phyloP scores from a whole-genome alignment of 352 stramenopile genomes.

The Elongisporangium anandrum region DNA sequence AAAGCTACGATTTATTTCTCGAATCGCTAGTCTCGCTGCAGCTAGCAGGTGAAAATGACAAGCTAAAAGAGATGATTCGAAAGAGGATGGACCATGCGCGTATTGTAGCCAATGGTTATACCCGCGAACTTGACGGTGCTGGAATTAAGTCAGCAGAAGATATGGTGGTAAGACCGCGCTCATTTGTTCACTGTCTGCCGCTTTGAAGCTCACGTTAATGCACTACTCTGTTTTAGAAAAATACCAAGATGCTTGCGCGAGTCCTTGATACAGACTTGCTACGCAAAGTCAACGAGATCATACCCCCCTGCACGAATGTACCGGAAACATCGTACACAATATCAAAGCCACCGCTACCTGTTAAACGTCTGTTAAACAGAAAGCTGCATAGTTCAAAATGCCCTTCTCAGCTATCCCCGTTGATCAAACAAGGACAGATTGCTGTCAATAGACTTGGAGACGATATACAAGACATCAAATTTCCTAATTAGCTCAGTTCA shows the following conservation, averaged over 20 bases:
- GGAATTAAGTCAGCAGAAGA: slow-evolving; percentile 17
- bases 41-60: slow-evolving; percentile 9
- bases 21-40: slow-evolving; percentile 18
- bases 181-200: too few relatives aligned
- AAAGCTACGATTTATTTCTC: slow-evolving; percentile 22
- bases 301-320: neutral
- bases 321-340: neutral
- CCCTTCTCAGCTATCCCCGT: slow-evolving; percentile 16
- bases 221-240: neutral
- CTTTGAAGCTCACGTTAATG: too few relatives aligned
- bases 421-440: slow-evolving; percentile 11
- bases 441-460: slow-evolving; percentile 6
- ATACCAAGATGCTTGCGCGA: neutral
- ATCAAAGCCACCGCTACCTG: neutral
- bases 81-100: slow-evolving; percentile 18
- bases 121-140: slow-evolving; percentile 10
- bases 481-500: slow-evolving; percentile 2
- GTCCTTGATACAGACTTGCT: slow-evolving; percentile 14
- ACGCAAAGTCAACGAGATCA: slow-evolving; percentile 16
- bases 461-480: neutral
- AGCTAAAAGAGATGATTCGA: slow-evolving; percentile 21
- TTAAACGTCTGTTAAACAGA: neutral
- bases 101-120: slow-evolving; percentile 11
- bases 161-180: slow-evolving; percentile 18
- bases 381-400: neutral